A percentile compares a stretch with the other conserved stretches of the same genome.
These are phyloP conservation scores for Iodosphaeria phyllophila DNA, from an alignment of 2,329 filamentous ascomycete genomes.

Conservation along the genomic window DNA sequence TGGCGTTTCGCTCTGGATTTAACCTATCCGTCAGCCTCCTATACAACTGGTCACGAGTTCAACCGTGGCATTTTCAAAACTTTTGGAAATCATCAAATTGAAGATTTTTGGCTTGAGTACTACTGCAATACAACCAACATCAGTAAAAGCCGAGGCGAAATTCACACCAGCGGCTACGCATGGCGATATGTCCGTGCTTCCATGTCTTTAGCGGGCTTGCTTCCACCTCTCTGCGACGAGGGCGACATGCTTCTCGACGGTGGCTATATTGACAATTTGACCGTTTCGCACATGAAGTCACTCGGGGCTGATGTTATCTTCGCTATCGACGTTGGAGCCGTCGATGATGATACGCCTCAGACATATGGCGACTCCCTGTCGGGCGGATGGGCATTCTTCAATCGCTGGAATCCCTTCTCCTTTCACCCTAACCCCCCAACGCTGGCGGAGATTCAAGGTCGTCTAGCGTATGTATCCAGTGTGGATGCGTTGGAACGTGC, in stretches of 20 bases:
- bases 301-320: conserved; percentile 89
- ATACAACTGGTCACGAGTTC: conserved; percentile 97
- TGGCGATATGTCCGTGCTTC: conserved; percentile 95
- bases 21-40: conserved; percentile 90
- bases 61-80: conserved; percentile 98
- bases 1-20: conserved; percentile 96
- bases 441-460: conserved; percentile 84
- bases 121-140: conserved; percentile 99
- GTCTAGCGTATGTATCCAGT: conserved; percentile 84
- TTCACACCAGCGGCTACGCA: conserved; percentile 89
- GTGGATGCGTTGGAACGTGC: conserved; percentile 88
- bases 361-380: conserved; percentile 86
- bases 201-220: conserved; percentile 84
- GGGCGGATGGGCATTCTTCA: conserved; percentile 85
- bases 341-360: conserved; percentile 86
- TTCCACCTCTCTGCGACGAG: conserved; percentile 90
- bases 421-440: conserved; percentile 81
- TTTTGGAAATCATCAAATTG: conserved; percentile 90
- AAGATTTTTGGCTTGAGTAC: conserved; percentile 97
- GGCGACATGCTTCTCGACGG: conserved; percentile 93
- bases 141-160: conserved; percentile 77
- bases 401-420: conserved; percentile 94
- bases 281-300: conserved; percentile 91
- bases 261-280: conserved; percentile 93
- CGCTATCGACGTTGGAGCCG: conserved; percentile 79